A percentile compares a stretch with the other conserved stretches of the same genome.
These are phyloP conservation scores for Backusella australiensis DNA, from an alignment of 192 early-diverging fungal species.

Conservation along the genomic window DNA sequence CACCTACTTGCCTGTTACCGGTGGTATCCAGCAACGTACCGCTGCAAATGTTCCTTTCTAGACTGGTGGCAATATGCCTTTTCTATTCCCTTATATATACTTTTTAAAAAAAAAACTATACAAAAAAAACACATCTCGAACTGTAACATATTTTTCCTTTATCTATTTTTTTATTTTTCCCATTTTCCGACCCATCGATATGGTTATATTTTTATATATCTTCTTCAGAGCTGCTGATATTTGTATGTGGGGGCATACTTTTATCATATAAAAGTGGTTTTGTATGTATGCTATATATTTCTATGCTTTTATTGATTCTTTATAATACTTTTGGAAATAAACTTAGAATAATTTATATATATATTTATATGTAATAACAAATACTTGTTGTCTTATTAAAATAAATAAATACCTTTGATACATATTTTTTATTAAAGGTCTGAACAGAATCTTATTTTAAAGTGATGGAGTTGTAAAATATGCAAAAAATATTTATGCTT, in stretches of 20 bases:
- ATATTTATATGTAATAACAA: background rate
- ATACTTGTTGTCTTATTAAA: background rate
- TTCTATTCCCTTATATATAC: background rate
- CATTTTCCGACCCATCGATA: background rate
- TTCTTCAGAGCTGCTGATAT: background rate
- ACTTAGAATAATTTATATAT: background rate
- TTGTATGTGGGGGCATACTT: background rate
- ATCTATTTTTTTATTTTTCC: background rate
- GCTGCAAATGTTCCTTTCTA: background rate
- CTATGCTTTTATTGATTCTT: constrained; percentile 3
- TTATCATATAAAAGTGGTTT: background rate
- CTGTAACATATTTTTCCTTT: background rate
- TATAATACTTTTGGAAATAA: background rate
- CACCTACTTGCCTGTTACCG: constrained; percentile 83
- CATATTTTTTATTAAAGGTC: background rate
- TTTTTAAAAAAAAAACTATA: background rate
- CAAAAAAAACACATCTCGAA: background rate
- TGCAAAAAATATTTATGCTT: too few species aligned
- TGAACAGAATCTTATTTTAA: background rate
- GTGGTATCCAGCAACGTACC: constrained; percentile 74
- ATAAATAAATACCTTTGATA: background rate
- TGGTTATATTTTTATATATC: background rate
- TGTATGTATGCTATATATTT: background rate
- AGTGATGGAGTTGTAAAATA: background rate
- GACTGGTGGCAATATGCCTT: background rate